Base-by-base conservation (phyloP, 352 stramenopile genomes). In the Globisporangium solare region DNA sequence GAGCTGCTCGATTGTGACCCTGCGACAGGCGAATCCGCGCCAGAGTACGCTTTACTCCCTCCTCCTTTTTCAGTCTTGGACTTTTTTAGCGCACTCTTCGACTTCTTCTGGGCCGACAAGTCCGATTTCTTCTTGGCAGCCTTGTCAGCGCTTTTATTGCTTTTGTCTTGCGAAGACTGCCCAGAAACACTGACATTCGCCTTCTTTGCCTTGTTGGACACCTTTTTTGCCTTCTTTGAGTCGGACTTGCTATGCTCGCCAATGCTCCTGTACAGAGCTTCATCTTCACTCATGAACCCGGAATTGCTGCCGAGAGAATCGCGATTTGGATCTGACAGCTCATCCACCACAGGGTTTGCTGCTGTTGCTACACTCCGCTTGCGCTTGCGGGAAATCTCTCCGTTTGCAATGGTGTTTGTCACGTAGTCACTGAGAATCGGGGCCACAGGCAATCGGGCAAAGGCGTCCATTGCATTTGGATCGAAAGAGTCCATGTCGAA, bases 401-500 rank as follows among this genome's bases (percentile, higher is more conserved):
- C 70, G 14, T 66, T 71, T 31, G 53, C 61, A 43, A 66, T 61
- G 17, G 39, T 71, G 17, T 61, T 83, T 37, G 83, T 89, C 48
- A 92, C 73, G 35, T 57, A 73, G 18, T 79, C 63, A 8, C 70
- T 83, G 8, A 57, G 47, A 21, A 92, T 75, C 14, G 82, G 77
- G 2, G 70, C 62, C 17, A 80, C 66, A 1, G 80, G 79, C 11
- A 93, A 56, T 7, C 83, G 71, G 17, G 83, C 81, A n/a, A 80
- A 71, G 7, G 56, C 64, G 32, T 81, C 70, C 61, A 68, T 61
- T 32, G 64, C 47, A 11, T 50, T 71, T 12, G 73, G 53, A 42
- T 84, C 71, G 45, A 79, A 89, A 13, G 54, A 50, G 21, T 83
- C 71, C 6, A 88, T 66, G 40, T 93, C 75, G 55, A 89, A 95